These are phyloP conservation scores for Tetracentron sinense DNA, from an alignment of 164 flowering plant genomes.

Conservation along the genomic window DNA sequence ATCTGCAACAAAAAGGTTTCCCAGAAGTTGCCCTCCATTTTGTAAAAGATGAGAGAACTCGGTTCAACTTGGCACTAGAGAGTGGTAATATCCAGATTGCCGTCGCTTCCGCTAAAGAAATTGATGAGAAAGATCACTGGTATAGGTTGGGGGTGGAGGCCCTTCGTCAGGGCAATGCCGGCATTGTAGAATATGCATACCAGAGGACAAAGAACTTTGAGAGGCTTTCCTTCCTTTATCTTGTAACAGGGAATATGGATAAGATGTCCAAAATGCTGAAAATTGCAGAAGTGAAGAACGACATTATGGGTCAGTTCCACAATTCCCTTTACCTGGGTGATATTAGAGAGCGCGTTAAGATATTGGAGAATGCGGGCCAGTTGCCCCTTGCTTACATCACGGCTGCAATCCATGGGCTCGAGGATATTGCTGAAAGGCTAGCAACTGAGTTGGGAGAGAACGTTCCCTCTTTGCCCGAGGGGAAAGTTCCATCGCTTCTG, in stretches of 20 bases:
- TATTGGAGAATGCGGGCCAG: constrained; percentile 77
- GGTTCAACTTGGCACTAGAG: constrained; percentile 80
- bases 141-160: constrained; percentile 88
- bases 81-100: constrained; percentile 88
- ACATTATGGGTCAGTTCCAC: constrained; percentile 93
- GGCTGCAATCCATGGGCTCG: constrained; percentile 71
- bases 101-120: constrained; percentile 84
- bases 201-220: constrained; percentile 91
- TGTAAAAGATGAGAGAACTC: constrained; percentile 80
- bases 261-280: constrained; percentile 87
- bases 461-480: constrained; percentile 55
- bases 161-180: constrained; percentile 89
- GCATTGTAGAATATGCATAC: constrained; percentile 85
- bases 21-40: constrained; percentile 93
- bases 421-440: constrained; percentile 61
- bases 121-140: constrained; percentile 90
- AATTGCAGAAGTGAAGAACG: constrained; percentile 85
- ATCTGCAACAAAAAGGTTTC: constrained; percentile 89
- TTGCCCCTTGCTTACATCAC: constrained; percentile 88
- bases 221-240: constrained; percentile 80
- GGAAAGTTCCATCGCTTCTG: constrained; percentile 55
- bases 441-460: constrained; percentile 65
- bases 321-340: constrained; percentile 89
- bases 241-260: constrained; percentile 76
- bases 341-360: constrained; percentile 68